Base-by-base conservation (phyloP, 2,329 filamentous ascomycete species). In the Fusarium sp. region DNA sequence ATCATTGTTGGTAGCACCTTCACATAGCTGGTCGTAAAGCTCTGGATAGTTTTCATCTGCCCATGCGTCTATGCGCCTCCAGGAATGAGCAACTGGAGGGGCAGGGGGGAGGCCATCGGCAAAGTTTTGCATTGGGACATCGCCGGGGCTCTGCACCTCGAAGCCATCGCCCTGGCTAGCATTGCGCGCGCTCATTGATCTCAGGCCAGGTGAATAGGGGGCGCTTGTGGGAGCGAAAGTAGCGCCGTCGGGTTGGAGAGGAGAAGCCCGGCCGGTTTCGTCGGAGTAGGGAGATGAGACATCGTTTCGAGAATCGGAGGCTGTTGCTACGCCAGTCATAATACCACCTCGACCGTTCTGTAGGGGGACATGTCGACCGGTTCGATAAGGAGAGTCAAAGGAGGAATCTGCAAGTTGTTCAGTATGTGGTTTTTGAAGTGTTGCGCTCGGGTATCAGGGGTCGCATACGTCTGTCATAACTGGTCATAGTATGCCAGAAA, bases 41-140 rank as follows among this genome's bases (percentile, higher is more conserved):
- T 99, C 96, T 67, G 94, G 93, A 82, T 98, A 99, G 83, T 98
- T 94, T 71, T 96, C 94, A 79, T 98, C 96, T 63, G 94, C 89
- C 96, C 96, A 99, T 44, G 89, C 88, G 81, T 98, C 96, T 80
- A 99, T 98, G 82, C 95, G 93, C 81, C 89, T 91, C 96, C 96
- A 99, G 19, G 96, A 97, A 84, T 98, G 95, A 54, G 86, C 83
- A 43, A 97, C 91, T 11, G 96, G 95, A 5, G 96, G 96, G 12
- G 96, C 91, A 6, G 96, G 96, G 5, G 96, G 95, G 30, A 94
- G 88, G 63, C 96, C 96, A 75, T 98, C 95, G 79, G 93, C 91
- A 84, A 99, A 99, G 71, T 93, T 93, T 84, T 98, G 96, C 94
- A 99, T 96, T 76, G 93, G 96, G 71, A 99, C 97, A 82, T 98